Evolutionary conservation across 305 asterid species (phyloP), one percentile per base, ranked within the genome.

Genomic region (Salvia sclarea): DNA sequence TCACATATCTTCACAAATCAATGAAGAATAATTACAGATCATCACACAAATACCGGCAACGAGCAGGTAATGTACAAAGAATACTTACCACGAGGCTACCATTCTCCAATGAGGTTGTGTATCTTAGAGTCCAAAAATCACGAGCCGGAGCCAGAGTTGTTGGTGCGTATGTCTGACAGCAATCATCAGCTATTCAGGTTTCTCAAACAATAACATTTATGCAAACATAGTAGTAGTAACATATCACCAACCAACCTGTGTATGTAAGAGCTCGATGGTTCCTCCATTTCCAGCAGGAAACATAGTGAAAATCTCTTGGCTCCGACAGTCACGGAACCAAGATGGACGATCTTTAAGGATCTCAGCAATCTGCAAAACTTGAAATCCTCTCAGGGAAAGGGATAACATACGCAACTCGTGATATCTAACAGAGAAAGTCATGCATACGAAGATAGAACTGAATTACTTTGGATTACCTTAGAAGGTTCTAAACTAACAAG

Each of bases 61-160:
- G 14, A 11, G 22, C 30, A 50, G 45, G 64, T 14, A 38, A 74
- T 37, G 14, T 9, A 22, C 45, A 49, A 57, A 44, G 59, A 74
- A 30, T 31, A 55, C 87, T 70, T 90, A 92, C 97, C 89, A 93
- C 98, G 30, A 93, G 78, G 76, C 96, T 93, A 63, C 96, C 98
- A 61, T 85, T 88, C 64, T 84, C 94, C 70, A 93, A 76, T 47
- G 92, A 80, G 14, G 96, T 82, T 38, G 98, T 92, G 84, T 92
- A 92, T 86, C 98, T 86, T 72, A 93, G 81, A 14, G 97, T 88
- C 98, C 98, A 93, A 73, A 93, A 90, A 82, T 93, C 98, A 65
- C 97, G 91, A 56, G 97, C 97, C 14, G 97, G 90, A 68, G 95
- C 96, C 79, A 90, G 75, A 25, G 95, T 90, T 35, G 96, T 90